Conservation (phyloP, 257 asterid species). For the Scutellaria baicalensis region DNA sequence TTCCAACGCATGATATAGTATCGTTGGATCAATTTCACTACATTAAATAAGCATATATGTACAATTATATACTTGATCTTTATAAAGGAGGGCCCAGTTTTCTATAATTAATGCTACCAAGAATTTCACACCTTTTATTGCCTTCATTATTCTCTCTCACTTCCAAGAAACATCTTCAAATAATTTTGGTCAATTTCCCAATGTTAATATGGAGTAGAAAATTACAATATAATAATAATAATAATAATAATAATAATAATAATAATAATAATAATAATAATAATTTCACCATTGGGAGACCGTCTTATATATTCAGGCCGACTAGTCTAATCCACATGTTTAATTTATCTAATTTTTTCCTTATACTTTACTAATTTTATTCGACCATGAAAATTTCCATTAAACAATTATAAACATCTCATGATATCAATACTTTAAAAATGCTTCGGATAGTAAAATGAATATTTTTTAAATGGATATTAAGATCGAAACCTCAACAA, state of each 20-base stretch:
- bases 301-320: too few relatives aligned
- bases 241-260: too few relatives aligned
- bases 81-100: neutral
- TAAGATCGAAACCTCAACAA: neutral
- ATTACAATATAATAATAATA: neutral
- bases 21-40: neutral
- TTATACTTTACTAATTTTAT: too few relatives aligned
- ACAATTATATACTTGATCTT: neutral
- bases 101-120: neutral
- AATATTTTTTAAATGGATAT: too few relatives aligned
- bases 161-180: neutral
- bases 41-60: neutral
- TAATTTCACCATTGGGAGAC: too few relatives aligned
- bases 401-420: too few relatives aligned
- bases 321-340: too few relatives aligned
- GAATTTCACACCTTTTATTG: neutral
- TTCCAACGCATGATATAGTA: neutral
- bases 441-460: too few relatives aligned
- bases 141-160: neutral
- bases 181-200: neutral
- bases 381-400: too few relatives aligned
- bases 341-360: too few relatives aligned
- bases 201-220: neutral
- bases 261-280: too few relatives aligned
- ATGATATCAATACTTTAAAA: too few relatives aligned